Percentiles rank a stretch among this genome's conserved stretches.
Evolutionary conservation across 2,329 filamentous ascomycete species (phyloP).

Genomic region (Tricladium varicosporioides): DNA sequence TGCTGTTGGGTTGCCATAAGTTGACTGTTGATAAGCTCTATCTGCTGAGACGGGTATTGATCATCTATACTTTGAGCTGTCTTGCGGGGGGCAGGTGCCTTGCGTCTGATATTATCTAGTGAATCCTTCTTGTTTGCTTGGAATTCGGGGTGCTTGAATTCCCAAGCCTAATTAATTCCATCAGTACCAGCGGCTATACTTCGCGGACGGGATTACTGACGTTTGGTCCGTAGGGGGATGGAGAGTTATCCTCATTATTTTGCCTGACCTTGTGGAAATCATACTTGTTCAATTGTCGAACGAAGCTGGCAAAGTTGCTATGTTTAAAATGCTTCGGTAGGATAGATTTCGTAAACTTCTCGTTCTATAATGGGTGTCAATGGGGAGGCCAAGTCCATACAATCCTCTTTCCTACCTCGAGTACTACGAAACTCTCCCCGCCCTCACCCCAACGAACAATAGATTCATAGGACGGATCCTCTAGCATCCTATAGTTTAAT

Average conservation of each 20-base stretch:
- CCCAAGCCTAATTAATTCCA: conserved; percentile 67
- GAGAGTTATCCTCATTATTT: conserved; percentile 81
- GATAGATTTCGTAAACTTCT: conserved; percentile 97
- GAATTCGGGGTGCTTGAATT: conserved; percentile 97
- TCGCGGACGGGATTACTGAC: conserved; percentile 45
- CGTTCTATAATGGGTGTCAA: conserved; percentile 61
- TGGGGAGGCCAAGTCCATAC: background rate
- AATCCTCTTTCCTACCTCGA: conserved; percentile 66
- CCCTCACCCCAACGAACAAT: conserved; percentile 96
- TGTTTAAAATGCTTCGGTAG: conserved; percentile 99
- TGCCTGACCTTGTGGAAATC: conserved; percentile 97
- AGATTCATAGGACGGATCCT: conserved; percentile 87
- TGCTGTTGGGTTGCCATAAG: conserved; percentile 89
- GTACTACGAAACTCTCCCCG: conserved; percentile 92
- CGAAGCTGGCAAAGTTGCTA: conserved; percentile 96
- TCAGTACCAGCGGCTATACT: conserved; percentile 10
- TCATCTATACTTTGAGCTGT: conserved; percentile 61
- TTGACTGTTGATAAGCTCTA: conserved; percentile 84
- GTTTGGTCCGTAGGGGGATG: conserved; percentile 77
- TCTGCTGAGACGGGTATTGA: conserved; percentile 78
- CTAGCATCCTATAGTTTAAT: conserved; percentile 73
- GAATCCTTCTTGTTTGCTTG: conserved; percentile 94
- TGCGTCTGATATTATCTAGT: conserved; percentile 92
- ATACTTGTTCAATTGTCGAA: conserved; percentile 94
- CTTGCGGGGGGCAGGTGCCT: conserved; percentile 89